phyloP scores from a whole-genome alignment of 495 filamentous ascomycete species.

The Talaromyces liani region DNA sequence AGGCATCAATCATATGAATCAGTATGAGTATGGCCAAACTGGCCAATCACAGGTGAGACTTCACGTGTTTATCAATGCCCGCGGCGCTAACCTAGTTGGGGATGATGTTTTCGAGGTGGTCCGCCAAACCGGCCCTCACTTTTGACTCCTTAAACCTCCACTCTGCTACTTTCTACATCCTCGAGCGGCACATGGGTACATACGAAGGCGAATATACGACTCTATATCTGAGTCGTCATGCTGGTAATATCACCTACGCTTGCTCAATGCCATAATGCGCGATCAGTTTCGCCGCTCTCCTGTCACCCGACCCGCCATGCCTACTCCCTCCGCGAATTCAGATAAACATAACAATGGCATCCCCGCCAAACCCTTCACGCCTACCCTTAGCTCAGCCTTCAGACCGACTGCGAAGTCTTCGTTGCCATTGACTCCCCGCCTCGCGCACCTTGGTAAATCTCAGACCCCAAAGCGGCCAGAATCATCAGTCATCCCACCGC shows the following conservation, averaged over 20 bases:
- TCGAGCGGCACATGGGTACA: not conserved
- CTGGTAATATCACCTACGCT: slow-evolving; percentile 22
- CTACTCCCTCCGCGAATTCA: slow-evolving; percentile 38
- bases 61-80: not conserved
- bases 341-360: slow-evolving; percentile 46
- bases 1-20: no score
- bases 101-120: slow-evolving; percentile 1
- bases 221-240: slow-evolving; percentile 18
- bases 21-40: not conserved
- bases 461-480: slow-evolving; percentile 27
- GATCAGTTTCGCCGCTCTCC: slow-evolving; percentile 20
- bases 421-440: slow-evolving; percentile 40
- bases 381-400: slow-evolving; percentile 40
- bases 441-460: slow-evolving; percentile 32
- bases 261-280: slow-evolving; percentile 36
- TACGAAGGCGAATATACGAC: not conserved
- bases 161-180: not conserved
- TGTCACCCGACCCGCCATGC: slow-evolving; percentile 14
- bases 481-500: slow-evolving; percentile 21
- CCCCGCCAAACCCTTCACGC: slow-evolving; percentile 41
- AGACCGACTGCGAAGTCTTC: slow-evolving; percentile 28
- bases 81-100: not conserved
- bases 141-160: not conserved
- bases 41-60: not conserved
- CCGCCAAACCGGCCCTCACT: not conserved